phyloP scores from a whole-genome alignment of 2,329 filamentous ascomycete species.

The Fonsecaea pedrosoi region DNA sequence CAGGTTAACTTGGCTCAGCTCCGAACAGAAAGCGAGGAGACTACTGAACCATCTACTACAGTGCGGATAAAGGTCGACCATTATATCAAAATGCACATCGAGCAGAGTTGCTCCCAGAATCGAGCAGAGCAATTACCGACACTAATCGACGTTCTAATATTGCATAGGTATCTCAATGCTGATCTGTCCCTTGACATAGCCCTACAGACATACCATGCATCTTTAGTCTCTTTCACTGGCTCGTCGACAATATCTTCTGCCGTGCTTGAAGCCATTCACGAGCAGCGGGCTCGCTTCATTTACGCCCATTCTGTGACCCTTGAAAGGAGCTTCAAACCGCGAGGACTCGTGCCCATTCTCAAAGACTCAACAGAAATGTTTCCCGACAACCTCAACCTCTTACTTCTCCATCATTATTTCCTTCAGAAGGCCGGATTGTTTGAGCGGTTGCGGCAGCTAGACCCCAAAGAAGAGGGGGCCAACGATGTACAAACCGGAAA shows the following conservation, averaged over 20 bases:
- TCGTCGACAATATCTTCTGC: background rate
- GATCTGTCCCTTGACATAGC: constrained; percentile 45
- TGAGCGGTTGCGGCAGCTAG: constrained; percentile 74
- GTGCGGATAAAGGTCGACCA: constrained; percentile 49
- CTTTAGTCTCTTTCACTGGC: background rate
- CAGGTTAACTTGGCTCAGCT: constrained; percentile 45
- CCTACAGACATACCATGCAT: constrained; percentile 47
- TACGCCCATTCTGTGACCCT: constrained; percentile 67
- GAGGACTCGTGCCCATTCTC: constrained; percentile 68
- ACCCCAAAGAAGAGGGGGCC: constrained; percentile 40
- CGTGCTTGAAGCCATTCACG: constrained; percentile 26
- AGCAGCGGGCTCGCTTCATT: constrained; percentile 58
- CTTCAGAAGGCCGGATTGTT: constrained; percentile 74
- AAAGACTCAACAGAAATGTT: constrained; percentile 67
- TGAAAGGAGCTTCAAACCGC: constrained; percentile 69
- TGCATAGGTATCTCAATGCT: constrained; percentile 71
- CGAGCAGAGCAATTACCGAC: constrained; percentile 58
- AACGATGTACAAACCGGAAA: constrained; percentile 38
- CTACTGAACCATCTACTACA: constrained; percentile 22
- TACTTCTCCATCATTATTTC: constrained; percentile 75
- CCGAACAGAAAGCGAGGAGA: constrained; percentile 28
- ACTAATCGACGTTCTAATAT: constrained; percentile 66
- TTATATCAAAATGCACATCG: constrained; percentile 60
- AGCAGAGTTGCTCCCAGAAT: constrained; percentile 59
- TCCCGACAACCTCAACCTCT: constrained; percentile 77